phyloP scores from a whole-genome alignment of 129 eudicot genomes.

The Apium graveolens region DNA sequence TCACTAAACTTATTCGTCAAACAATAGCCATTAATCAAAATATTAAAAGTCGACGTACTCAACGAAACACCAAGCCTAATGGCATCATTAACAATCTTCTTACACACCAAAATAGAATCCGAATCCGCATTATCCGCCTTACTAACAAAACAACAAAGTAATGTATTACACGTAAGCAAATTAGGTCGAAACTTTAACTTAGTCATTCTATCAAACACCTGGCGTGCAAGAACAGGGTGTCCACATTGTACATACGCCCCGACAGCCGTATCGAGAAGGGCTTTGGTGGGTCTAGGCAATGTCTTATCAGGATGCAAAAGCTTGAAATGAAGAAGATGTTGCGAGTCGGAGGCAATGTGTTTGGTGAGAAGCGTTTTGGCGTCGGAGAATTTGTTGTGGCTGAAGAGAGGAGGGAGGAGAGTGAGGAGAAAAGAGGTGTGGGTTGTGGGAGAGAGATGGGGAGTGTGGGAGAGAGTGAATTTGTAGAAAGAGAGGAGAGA shows the following conservation, averaged over 20 bases:
- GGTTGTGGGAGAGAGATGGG: slow-evolving; percentile 14
- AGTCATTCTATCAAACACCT: slow-evolving; percentile 68
- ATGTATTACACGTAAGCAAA: slow-evolving; percentile 49
- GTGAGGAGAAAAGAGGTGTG: slow-evolving; percentile 36
- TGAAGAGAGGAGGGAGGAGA: slow-evolving; percentile 52
- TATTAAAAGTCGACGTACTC: slow-evolving; percentile 50
- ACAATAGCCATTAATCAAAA: slow-evolving; percentile 63
- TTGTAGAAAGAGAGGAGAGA: slow-evolving; percentile 45
- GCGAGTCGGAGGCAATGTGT: slow-evolving; percentile 46
- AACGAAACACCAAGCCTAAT: slow-evolving; percentile 42
- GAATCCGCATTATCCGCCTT: slow-evolving; percentile 26
- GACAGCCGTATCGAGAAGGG: slow-evolving; percentile 59
- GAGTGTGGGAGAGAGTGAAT: slow-evolving; percentile 23
- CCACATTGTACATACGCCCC: slow-evolving; percentile 55
- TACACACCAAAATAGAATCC: slow-evolving; percentile 20
- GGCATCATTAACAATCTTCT: slow-evolving; percentile 48
- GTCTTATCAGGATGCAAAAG: slow-evolving; percentile 46
- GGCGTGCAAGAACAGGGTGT: slow-evolving; percentile 41
- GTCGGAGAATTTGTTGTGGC: slow-evolving; percentile 61
- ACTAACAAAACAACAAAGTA: slow-evolving; percentile 59
- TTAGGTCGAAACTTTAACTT: slow-evolving; percentile 38
- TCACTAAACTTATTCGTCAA: slow-evolving; percentile 41
- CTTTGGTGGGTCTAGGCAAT: slow-evolving; percentile 33
- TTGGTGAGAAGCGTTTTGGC: slow-evolving; percentile 51
- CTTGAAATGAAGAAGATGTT: slow-evolving; percentile 37